Base-by-base conservation (phyloP, 192 early-diverging fungal genomes). In the Umbelopsis isabellina region DNA sequence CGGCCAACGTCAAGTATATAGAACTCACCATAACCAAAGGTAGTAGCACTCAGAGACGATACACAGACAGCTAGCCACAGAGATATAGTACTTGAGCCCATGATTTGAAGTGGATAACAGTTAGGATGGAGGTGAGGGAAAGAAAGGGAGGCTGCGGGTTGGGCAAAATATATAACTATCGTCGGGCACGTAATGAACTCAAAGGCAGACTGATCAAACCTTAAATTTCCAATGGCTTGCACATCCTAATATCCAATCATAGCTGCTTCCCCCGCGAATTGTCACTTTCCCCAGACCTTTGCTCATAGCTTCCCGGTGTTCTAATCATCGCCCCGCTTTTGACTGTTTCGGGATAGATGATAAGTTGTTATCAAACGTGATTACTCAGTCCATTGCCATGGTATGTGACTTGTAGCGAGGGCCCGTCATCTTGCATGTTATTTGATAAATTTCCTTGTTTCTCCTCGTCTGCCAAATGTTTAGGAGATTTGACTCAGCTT, bases 1-100 rank as follows among this genome's bases (percentile, higher is more conserved):
- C 25, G 8, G 51, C 21, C 51, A 23, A 12, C 21, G 12, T 20
- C 10, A 11, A 13, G 13, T 23, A 9, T 23, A 23, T 21, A 52
- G 1, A 52, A 21, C 21, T 25, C 6, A 61, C 55, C 55, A 35
- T 61, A 61, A 4, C 55, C 55, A 61, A 61, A 61, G 55, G 55
- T 61, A 7, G 55, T 61, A 16, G 55, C 55, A 61, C 55, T 61
- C 1, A 61, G 55, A 61, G 55, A 61, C 15, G 55, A 61, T 2
- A 61, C 55, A 61, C 55, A 61, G 2, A 61, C 55, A 35, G 55
- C 55, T 16, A 61, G 55, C 55, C 55, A 61, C 11, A 61, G 55
- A 61, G 55, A 61, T 3, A 61, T 13, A 35, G 55, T 61, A 35
- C 33, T 61, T 4, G 55, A 33, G 15, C 55, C 18, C 55, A 61